Percentiles rank a stretch among this genome's conserved stretches.
These are phyloP conservation scores for Sugiyamaella smithiae DNA, from an alignment of 805 yeast genomes.

Conservation along the genomic window DNA sequence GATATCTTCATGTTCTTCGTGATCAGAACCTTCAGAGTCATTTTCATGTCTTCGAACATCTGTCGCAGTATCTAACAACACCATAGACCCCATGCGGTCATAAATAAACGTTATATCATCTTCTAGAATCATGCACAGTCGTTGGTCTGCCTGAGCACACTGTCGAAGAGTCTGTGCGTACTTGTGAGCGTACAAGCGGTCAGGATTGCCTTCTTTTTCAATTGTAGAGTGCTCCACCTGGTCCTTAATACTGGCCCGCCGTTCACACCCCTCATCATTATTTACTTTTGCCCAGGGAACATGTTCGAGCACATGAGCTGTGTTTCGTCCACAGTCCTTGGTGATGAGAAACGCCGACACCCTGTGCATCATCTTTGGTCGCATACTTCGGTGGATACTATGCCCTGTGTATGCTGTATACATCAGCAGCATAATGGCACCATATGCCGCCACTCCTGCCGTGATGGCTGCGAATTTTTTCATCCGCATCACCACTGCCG, in stretches of 20 bases:
- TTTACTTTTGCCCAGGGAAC: background rate
- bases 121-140: conserved; percentile 1
- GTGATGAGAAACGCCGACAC: background rate
- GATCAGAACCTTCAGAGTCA: no score
- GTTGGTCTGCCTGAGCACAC: background rate
- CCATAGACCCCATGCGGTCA: background rate
- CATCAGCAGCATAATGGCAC: background rate
- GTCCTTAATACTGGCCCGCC: background rate
- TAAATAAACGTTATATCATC: background rate
- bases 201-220: background rate
- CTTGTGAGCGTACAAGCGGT: background rate
- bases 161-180: conserved; percentile 2
- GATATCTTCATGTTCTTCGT: background rate
- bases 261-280: background rate
- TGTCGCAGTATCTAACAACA: background rate
- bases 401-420: background rate
- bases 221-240: background rate
- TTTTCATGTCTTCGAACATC: no score
- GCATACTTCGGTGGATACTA: background rate
- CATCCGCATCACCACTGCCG: no score
- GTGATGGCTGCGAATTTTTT: background rate
- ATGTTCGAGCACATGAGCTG: background rate
- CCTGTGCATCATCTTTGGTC: background rate
- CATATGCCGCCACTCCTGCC: background rate
- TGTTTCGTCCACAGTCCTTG: background rate